These are phyloP conservation scores for Recurvomyces mirabilis DNA, from an alignment of 495 filamentous ascomycete genomes.

Conservation along the genomic window DNA sequence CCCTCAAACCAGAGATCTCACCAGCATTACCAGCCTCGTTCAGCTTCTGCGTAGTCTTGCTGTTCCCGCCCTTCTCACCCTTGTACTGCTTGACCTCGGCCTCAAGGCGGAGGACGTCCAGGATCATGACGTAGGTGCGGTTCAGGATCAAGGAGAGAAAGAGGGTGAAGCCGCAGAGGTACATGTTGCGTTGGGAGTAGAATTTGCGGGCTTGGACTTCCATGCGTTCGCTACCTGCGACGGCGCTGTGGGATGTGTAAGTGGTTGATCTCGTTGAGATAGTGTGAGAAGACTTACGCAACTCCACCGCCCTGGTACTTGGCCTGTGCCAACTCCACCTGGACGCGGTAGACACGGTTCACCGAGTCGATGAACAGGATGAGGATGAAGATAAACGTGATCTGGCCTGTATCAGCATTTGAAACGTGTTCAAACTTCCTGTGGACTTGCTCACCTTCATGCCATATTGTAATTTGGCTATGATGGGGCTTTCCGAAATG, in stretches of 20 bases:
- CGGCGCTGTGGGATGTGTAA: constrained; percentile 34
- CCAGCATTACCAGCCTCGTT: constrained; percentile 57
- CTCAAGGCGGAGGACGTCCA: constrained; percentile 86
- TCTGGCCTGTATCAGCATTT: constrained; percentile 40
- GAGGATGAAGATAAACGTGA: constrained; percentile 95
- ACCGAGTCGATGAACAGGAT: constrained; percentile 98
- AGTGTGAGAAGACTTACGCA: constrained; percentile 28
- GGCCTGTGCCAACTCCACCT: constrained; percentile 63
- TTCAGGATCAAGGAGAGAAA: constrained; percentile 98
- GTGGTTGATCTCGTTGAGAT: no score
- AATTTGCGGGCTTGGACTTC: constrained; percentile 99
- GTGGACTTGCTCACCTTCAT: constrained; percentile 46
- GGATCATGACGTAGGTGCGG: constrained; percentile 95
- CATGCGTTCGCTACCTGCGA: constrained; percentile 81
- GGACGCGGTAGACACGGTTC: constrained; percentile 95
- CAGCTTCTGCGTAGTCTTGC: constrained; percentile 56
- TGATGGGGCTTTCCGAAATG: constrained; percentile 75
- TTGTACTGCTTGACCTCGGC: constrained; percentile 81
- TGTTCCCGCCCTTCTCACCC: constrained; percentile 55
- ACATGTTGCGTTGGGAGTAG: constrained; percentile 99
- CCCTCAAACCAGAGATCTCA: constrained; percentile 58
- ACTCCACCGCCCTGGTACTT: constrained; percentile 43
- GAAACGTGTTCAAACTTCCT: not conserved
- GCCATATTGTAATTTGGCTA: constrained; percentile 72
- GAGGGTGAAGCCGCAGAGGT: constrained; percentile 97